These are phyloP conservation scores for Populus tomentosa DNA, from an alignment of 441 rosid species.

Conservation along the genomic window DNA sequence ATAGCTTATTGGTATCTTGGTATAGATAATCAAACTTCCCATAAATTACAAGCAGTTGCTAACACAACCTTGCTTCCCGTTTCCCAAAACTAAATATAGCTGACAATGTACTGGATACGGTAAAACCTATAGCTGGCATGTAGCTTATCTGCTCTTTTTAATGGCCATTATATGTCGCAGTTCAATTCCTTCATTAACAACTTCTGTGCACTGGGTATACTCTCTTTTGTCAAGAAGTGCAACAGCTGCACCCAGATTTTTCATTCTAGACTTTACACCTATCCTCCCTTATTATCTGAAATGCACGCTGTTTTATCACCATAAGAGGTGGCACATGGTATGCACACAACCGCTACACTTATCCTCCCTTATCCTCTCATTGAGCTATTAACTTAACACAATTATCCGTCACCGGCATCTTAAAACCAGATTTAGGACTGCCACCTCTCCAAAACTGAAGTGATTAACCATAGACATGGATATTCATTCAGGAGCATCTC, in stretches of 20 bases:
- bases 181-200: not conserved
- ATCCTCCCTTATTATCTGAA: not conserved
- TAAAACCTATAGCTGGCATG: not conserved
- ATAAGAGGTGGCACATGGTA: not conserved
- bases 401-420: not conserved
- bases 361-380: not conserved
- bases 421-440: not conserved
- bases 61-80: not conserved
- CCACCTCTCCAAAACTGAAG: not conserved
- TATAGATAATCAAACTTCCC: not conserved
- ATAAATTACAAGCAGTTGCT: not conserved
- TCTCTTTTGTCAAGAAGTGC: not conserved
- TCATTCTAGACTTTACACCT: not conserved
- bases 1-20: not conserved
- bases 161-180: not conserved
- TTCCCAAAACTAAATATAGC: not conserved
- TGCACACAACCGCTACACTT: not conserved
- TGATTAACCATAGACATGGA: not conserved
- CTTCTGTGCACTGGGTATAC: not conserved
- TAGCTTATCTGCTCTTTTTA: not conserved
- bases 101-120: not conserved
- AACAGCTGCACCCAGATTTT: not conserved
- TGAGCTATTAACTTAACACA: not conserved
- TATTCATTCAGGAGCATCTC: not conserved
- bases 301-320: not conserved